These are phyloP conservation scores for Aaosphaeria pasadenensis DNA, from an alignment of 2,329 filamentous ascomycete species.

Conservation along the genomic window DNA sequence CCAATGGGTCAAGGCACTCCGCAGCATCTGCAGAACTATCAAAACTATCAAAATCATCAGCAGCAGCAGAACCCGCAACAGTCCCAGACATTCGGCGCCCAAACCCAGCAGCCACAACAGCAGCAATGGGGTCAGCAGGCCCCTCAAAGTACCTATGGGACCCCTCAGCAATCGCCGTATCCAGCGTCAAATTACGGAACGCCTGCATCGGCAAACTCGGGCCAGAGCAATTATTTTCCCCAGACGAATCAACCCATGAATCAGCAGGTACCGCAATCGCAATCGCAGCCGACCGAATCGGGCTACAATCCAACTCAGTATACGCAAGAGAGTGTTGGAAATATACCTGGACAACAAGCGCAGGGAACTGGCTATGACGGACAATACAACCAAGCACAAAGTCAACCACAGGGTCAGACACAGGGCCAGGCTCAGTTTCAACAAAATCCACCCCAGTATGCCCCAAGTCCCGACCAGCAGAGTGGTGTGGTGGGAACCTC, in stretches of 20 bases:
- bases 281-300: constrained; percentile 8
- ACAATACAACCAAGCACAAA: constrained; percentile 5
- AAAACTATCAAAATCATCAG: constrained; percentile 29
- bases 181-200: constrained; percentile 20
- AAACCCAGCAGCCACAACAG: constrained; percentile 12
- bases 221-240: constrained; percentile 26
- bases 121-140: constrained; percentile 1
- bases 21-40: constrained; percentile 28
- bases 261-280: constrained; percentile 12
- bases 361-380: constrained; percentile 8
- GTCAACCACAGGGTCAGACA: not conserved
- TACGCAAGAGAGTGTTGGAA: constrained; percentile 7
- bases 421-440: not conserved
- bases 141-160: constrained; percentile 14
- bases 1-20: constrained; percentile 16
- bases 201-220: constrained; percentile 15
- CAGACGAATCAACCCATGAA: constrained; percentile 13
- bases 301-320: constrained; percentile 11
- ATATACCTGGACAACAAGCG: constrained; percentile 1
- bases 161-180: constrained; percentile 24
- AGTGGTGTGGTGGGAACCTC: constrained; percentile 19
- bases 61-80: constrained; percentile 14
- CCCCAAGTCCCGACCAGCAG: constrained; percentile 16
- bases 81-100: constrained; percentile 1
- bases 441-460: not conserved